Evolutionary conservation across 306 rosid genomes (phyloP).

Genomic region (Quercus wislizeni): DNA sequence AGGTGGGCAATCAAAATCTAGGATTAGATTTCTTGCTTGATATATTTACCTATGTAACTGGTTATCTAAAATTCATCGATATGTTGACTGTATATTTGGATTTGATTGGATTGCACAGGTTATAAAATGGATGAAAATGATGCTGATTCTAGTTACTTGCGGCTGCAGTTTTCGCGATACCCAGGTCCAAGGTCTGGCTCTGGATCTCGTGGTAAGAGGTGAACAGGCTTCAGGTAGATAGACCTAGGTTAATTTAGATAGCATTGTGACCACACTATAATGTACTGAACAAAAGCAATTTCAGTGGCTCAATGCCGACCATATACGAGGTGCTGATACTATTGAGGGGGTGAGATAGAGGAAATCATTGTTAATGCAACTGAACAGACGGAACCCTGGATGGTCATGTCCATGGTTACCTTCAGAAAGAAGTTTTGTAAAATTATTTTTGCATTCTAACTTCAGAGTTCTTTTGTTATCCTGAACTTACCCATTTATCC

Average conservation of each 20-base stretch:
- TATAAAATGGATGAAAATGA: constrained; percentile 70
- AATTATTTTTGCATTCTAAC: constrained; percentile 7
- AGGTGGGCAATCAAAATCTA: background rate
- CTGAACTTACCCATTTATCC: no score
- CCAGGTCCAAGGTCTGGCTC: constrained; percentile 85
- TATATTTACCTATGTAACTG: background rate
- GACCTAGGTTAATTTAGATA: constrained; percentile 25
- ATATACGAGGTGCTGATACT: constrained; percentile 27
- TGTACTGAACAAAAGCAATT: constrained; percentile 17
- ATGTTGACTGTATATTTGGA: constrained; percentile 36
- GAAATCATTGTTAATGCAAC: constrained; percentile 7
- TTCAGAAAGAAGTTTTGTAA: constrained; percentile 20
- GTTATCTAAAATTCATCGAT: background rate
- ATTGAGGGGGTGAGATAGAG: constrained; percentile 24
- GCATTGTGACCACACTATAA: constrained; percentile 7
- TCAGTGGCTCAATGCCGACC: constrained; percentile 18
- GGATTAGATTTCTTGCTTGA: background rate
- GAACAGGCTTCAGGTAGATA: constrained; percentile 25
- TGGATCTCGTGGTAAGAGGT: constrained; percentile 68
- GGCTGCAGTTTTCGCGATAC: constrained; percentile 85
- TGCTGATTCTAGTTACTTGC: constrained; percentile 60
- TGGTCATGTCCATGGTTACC: constrained; percentile 16
- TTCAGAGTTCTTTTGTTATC: background rate
- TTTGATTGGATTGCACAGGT: constrained; percentile 42
- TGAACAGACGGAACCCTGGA: constrained; percentile 22